A percentile compares a stretch with the other conserved stretches of the same genome.
Evolutionary conservation across 2,329 filamentous ascomycete species (phyloP).

Genomic region (Diaporthe citriasiana): DNA sequence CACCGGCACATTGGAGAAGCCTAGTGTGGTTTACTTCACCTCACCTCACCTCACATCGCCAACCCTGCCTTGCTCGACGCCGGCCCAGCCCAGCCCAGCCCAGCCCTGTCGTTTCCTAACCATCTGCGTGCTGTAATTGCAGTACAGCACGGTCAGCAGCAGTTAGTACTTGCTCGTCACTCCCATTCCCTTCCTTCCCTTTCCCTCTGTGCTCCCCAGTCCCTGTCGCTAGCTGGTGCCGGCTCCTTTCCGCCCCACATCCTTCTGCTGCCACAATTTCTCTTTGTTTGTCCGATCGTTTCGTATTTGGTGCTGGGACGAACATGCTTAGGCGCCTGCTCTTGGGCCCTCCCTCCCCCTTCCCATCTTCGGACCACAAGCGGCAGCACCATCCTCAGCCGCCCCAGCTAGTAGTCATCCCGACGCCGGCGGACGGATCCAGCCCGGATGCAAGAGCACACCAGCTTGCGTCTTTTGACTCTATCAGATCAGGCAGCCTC

Average conservation of each 20-base stretch:
- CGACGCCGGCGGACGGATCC: constrained; percentile 34
- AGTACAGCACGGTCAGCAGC: not conserved
- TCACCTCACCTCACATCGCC: not conserved
- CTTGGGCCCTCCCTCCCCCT: constrained; percentile 6
- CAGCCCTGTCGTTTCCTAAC: constrained; percentile 7
- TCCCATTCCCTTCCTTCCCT: not conserved
- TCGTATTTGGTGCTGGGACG: constrained; percentile 33
- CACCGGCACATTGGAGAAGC: not conserved
- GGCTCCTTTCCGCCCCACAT: constrained; percentile 33
- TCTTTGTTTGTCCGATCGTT: constrained; percentile 35
- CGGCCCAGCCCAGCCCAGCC: constrained; percentile 6
- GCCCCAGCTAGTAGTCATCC: constrained; percentile 29
- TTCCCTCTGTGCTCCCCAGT: not conserved
- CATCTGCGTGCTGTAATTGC: constrained; percentile 19
- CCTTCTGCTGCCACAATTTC: constrained; percentile 28
- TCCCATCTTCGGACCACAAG: constrained; percentile 33
- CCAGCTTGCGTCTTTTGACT: constrained; percentile 34
- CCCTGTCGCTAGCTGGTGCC: constrained; percentile 20
- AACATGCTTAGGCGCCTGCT: constrained; percentile 35
- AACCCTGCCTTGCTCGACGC: constrained; percentile 7
- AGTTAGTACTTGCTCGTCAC: constrained; percentile 4
- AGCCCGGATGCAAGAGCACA: constrained; percentile 18
- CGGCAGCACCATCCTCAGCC: constrained; percentile 34
- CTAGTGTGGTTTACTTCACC: not conserved
- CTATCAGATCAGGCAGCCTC: constrained; percentile 35